Base-by-base conservation (phyloP, 331 rosid genomes). In the Spiraea crenata region DNA sequence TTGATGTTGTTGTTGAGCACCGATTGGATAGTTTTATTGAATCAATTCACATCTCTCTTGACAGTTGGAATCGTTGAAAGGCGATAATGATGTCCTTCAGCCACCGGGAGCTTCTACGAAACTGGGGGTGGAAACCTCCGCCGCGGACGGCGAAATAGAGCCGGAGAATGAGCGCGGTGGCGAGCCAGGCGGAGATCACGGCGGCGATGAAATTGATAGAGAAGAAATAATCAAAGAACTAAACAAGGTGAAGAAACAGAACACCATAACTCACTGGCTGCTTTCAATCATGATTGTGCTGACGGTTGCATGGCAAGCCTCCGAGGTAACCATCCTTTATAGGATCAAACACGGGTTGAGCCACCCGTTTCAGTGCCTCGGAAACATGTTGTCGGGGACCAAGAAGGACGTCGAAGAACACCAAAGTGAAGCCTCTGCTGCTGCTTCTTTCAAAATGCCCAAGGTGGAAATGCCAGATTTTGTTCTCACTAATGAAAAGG, bases 231-330 rank as follows among this genome's bases (percentile, higher is more conserved):
- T 83, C 19, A 86, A 77, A 71, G 95, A 93, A 63, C 70, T 93
- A 49, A 87, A 80, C 79, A 77, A 83, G 71, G 70, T 95, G 59
- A 85, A 76, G 74, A 91, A 47, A 71, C 97, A 91, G 85, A 95
- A 89, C 82, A 71, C 74, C 19, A 61, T 89, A 11, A 89, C 92
- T 34, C 91, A 87, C 37, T 91, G 97, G 73, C 97, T 93, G 82
- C 91, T 93, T 69, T 89, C 99, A 9, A 81, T 35, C 75, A 74
- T 91, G 96, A 85, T 91, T 65, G 87, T 83, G 4, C 80, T 93
- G 46, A 93, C 95, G 1, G 11, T 86, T 51, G 82, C 79, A 68
- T 93, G 99, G 95, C 96, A 91, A 74, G 39, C 88, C 35, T 93
- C 99, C 20, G 93, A 93, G 76, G 83, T 82, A 2, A 77, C 92